These are phyloP conservation scores for Lagenidium giganteum DNA, from an alignment of 352 stramenopile genomes.

Conservation along the genomic window DNA sequence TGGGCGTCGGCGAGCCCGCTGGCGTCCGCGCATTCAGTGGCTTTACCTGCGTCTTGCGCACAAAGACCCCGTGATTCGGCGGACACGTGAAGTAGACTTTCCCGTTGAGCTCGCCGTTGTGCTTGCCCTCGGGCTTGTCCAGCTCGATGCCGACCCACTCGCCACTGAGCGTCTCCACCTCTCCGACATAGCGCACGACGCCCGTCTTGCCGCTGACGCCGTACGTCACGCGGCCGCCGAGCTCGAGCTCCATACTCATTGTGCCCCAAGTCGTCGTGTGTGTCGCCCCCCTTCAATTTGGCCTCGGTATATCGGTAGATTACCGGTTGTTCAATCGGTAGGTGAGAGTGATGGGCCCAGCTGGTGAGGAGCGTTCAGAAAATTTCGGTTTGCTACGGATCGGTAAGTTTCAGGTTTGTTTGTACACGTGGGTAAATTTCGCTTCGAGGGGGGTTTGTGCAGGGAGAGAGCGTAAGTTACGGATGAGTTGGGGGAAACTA, in stretches of 20 bases:
- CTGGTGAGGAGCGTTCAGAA: too few relatives aligned
- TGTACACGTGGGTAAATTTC: too few relatives aligned
- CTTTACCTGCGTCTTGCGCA: constrained; percentile 44
- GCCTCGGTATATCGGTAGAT: background rate
- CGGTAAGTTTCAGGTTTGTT: too few relatives aligned
- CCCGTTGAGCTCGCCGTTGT: constrained; percentile 82
- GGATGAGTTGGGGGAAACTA: too few relatives aligned
- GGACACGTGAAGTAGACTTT: constrained; percentile 75
- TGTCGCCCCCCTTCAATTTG: constrained; percentile 10
- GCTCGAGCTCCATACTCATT: constrained; percentile 37
- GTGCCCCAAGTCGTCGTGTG: background rate
- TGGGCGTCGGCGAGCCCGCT: background rate
- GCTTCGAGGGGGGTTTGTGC: too few relatives aligned
- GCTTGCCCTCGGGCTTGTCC: constrained; percentile 73
- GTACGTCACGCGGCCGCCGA: constrained; percentile 60
- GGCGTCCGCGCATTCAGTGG: constrained; percentile 10
- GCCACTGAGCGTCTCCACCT: constrained; percentile 72
- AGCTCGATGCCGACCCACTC: constrained; percentile 84
- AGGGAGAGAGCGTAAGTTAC: too few relatives aligned
- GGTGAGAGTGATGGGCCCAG: too few relatives aligned
- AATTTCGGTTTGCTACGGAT: too few relatives aligned
- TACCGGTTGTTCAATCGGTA: constrained; percentile 1
- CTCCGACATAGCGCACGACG: constrained; percentile 67
- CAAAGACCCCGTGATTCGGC: constrained; percentile 71
- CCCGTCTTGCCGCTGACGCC: constrained; percentile 61